Base-by-base conservation (phyloP, 257 asterid genomes). In the Nicotiana undulata region DNA sequence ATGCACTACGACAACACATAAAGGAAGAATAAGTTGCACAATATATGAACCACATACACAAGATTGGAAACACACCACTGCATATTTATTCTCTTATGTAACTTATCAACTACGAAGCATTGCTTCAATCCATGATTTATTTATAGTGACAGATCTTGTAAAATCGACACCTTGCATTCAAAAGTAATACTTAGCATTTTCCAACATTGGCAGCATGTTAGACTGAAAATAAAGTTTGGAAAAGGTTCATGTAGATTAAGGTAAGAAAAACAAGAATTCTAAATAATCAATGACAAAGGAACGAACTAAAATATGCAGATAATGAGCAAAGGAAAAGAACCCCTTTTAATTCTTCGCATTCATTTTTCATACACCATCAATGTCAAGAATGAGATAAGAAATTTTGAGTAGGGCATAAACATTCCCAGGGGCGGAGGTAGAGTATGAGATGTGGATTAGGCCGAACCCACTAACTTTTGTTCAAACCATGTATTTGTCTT, bases 1-100 rank as follows among this genome's bases (percentile, higher is more conserved):
- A 82, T 74, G 99, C 98, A 83, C 99, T 96, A 22, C 4, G 61
- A 49, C 15, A 49, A 83, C 72, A 80, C 31, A 64, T 78, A 86
- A 40, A 68, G 63, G 67, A 79, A 60, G 9, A 66, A 60, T 55
- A 44, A 70, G 46, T 46, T 44, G 58, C 10, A 76, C 40, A 53
- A 34, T 76, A 52, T 77, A 70, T 18, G 44, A 78, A 6, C 31
- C 34, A 5, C 63, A 11, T 63, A 46, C 37, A 59, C 49, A 79
- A 60, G 44, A 77, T 16, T 28, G 76, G 61, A 28, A 40, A 59
- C 56, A n/a, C 22, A 7, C 17, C 81, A 77, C 76, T 40, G 26
- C 10, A 24, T n/a, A 34, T 18, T 40, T 13, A 66, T 79, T 8
- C 70, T 63, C 53, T 29, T 15, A 17, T 26, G 70, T 40, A 79